These are phyloP conservation scores for Neurospora tetraspora DNA, from an alignment of 495 filamentous ascomycete species.

Conservation along the genomic window DNA sequence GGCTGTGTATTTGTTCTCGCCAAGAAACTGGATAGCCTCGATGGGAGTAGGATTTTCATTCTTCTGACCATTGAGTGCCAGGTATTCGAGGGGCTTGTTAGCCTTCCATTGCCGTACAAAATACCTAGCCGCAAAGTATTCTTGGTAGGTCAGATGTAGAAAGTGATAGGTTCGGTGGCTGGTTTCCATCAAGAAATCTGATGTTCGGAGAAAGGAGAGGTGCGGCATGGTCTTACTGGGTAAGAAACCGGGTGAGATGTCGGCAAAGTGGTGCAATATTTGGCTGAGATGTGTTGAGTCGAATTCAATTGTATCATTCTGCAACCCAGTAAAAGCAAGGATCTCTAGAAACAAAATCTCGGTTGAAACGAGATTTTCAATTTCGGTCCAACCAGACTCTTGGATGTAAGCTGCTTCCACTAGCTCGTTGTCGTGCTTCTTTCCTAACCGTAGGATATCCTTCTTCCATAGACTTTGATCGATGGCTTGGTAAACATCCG, in stretches of 20 bases:
- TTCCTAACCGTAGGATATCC: conserved; percentile 26
- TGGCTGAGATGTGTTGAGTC: conserved; percentile 9
- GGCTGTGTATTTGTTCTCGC: conserved; percentile 27
- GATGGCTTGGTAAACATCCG: conserved; percentile 31
- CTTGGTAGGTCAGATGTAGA: conserved; percentile 33
- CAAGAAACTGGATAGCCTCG: conserved; percentile 19
- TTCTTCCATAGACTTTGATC: conserved; percentile 31
- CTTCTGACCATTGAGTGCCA: conserved; percentile 5
- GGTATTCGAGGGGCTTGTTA: conserved; percentile 11
- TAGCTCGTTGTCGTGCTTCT: conserved; percentile 15
- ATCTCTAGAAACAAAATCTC: conserved; percentile 24
- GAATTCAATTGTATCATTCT: conserved; percentile 29
- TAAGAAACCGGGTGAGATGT: background rate
- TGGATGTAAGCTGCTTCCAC: background rate
- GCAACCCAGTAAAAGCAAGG: conserved; percentile 30
- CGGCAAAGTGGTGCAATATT: conserved; percentile 14
- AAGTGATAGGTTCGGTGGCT: conserved; percentile 28
- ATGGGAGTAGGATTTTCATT: background rate
- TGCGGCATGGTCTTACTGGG: conserved; percentile 8
- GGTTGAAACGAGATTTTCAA: conserved; percentile 8
- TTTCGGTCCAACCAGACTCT: background rate
- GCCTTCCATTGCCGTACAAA: conserved; percentile 30
- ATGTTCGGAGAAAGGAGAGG: conserved; percentile 28
- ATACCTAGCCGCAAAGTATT: conserved; percentile 35
- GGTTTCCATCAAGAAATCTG: conserved; percentile 11